Evolutionary conservation across 2,329 filamentous ascomycete species (phyloP), one percentile per base, ranked within the genome.

Genomic region (Fusarium sacchari): DNA sequence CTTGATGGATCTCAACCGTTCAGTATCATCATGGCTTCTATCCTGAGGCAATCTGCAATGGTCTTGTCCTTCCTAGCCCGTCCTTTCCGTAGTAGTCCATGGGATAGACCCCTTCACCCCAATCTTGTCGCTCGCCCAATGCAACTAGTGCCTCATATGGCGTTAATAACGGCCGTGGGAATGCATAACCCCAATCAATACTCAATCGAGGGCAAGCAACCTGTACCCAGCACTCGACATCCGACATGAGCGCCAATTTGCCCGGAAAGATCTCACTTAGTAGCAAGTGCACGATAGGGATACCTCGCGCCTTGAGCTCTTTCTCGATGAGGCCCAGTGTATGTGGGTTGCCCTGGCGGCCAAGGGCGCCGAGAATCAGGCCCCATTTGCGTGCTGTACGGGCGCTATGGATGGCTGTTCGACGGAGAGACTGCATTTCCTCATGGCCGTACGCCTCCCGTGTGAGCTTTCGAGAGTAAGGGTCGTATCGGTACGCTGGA

Each of bases 181-280:
- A 99, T 2, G 96, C 96, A 84, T 98, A 98, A 0, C 96, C 96
- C 96, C 96, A 99, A 83, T 99, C 96, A 76, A 99, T 99, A 82
- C 96, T 98, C 80, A 99, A 80, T 56, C 96, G 86, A n/a, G 96
- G 96, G 83, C 96, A 99, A 10, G 96, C 96, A 57, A 99, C 95
- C 83, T 99, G 96, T 43, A 99, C 96, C 96, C 96, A 99, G 77
- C 95, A 97, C 80, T 98, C 96, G 6, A 99, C 94, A 79, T 98
- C 96, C 36, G 85, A 84, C 94, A 99, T 98, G 86, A 96, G 91
- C 1, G 94, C 95, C 74, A 99, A 84, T 84, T 98, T 99, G 0
- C 94, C 95, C 0, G 97, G 96, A 81, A 98, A 98, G 61, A 99
- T 98, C 85, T 99, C 96, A 71, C 93, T 96, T 8, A 99, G 88